These are phyloP conservation scores for Plasmodium relictum DNA, from an alignment of 169 alveolate species.

Conservation along the genomic window DNA sequence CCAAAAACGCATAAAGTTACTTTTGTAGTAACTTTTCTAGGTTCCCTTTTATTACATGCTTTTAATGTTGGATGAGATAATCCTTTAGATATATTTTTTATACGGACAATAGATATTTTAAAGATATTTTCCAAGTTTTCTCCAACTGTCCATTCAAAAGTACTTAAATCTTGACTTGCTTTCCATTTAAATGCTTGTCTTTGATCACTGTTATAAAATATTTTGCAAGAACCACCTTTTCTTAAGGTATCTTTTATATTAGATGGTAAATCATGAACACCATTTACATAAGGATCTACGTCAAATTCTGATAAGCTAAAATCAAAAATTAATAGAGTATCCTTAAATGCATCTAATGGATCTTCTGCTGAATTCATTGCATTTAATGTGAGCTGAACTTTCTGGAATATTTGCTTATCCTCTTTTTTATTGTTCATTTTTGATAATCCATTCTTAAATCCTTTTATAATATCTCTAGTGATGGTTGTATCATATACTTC, in stretches of 20 bases:
- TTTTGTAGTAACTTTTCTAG: constrained; percentile 89
- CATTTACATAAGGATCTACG: constrained; percentile 94
- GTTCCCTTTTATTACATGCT: constrained; percentile 90
- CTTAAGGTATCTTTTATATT: constrained; percentile 90
- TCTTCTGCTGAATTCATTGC: constrained; percentile 79
- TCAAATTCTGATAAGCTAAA: constrained; percentile 91
- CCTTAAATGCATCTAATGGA: constrained; percentile 77
- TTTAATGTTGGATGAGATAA: constrained; percentile 89
- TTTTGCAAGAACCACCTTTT: constrained; percentile 89
- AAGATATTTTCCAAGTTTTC: constrained; percentile 87
- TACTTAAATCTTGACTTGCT: constrained; percentile 89
- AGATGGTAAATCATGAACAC: constrained; percentile 93
- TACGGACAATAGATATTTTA: constrained; percentile 89
- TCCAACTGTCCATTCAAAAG: constrained; percentile 92
- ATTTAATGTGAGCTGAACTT: constrained; percentile 69
- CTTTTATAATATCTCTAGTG: constrained; percentile 81
- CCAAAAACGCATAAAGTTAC: constrained; percentile 89
- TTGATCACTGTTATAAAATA: constrained; percentile 79
- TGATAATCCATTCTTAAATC: constrained; percentile 69
- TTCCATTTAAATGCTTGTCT: constrained; percentile 86
- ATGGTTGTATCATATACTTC: constrained; percentile 82
- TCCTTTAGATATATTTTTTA: constrained; percentile 93
- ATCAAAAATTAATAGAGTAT: constrained; percentile 78
- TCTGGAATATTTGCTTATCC: constrained; percentile 76
- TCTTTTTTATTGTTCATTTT: constrained; percentile 81